A percentile compares a stretch with the other conserved stretches of the same genome.
Conservation (phyloP, 345 rosid genomes). For the Dipteronia dyeriana region DNA sequence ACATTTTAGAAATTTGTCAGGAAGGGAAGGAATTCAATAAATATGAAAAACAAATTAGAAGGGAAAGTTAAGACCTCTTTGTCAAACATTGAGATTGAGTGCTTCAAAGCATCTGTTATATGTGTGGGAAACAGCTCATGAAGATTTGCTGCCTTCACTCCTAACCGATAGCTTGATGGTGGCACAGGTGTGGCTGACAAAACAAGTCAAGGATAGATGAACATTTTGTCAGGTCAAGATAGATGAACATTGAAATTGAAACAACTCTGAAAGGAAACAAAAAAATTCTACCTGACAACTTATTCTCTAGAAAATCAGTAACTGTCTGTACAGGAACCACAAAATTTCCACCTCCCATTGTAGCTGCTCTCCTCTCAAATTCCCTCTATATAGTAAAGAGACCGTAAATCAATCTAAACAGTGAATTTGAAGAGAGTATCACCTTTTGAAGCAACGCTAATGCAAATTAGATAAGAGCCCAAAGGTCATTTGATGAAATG, state of each 20-base stretch:
- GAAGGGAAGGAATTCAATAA: not conserved
- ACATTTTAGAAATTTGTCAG: not conserved
- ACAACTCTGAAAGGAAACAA: not conserved
- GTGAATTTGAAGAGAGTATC: conserved; percentile 1
- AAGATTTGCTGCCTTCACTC: conserved; percentile 81
- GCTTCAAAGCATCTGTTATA: conserved; percentile 69
- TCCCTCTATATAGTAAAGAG: conserved; percentile 59
- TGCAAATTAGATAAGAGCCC: not conserved
- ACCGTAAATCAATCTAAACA: conserved; percentile 12
- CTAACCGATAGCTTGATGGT: conserved; percentile 86
- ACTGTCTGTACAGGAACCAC: conserved; percentile 88
- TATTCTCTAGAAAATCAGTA: conserved; percentile 74
- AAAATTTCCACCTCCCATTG: conserved; percentile 86
- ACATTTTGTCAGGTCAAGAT: conserved; percentile 16
- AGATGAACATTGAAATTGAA: not conserved
- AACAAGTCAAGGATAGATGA: conserved; percentile 21
- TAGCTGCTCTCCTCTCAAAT: conserved; percentile 84
- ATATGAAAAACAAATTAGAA: not conserved
- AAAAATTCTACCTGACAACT: conserved; percentile 58
- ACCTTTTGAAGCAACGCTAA: not conserved
- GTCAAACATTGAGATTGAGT: conserved; percentile 69
- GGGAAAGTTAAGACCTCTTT: conserved; percentile 56
- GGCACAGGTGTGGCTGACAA: conserved; percentile 70
- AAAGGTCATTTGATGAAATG: not conserved
- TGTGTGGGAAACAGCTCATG: conserved; percentile 75